These are phyloP conservation scores for Pyrenula aspistea DNA, from an alignment of 495 filamentous ascomycete genomes.

Conservation along the genomic window DNA sequence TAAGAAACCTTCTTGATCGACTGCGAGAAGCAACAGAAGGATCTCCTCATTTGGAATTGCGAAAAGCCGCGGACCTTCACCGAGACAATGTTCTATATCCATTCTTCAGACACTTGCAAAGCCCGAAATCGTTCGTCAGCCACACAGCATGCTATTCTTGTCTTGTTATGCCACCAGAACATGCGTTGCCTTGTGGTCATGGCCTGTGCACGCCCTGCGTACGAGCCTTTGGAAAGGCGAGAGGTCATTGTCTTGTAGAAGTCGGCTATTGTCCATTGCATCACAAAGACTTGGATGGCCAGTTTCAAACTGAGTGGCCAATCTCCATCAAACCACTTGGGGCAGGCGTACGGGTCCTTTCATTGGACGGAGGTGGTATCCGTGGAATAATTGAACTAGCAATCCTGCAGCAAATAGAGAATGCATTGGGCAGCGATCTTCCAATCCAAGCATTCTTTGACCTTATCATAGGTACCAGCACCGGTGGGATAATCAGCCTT, in stretches of 20 bases:
- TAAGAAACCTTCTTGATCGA: neutral
- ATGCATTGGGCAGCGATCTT: slow-evolving; percentile 22
- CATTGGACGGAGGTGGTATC: slow-evolving; percentile 45
- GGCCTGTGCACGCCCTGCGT: slow-evolving; percentile 20
- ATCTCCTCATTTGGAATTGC: neutral
- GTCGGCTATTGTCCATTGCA: neutral
- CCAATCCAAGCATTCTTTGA: slow-evolving; percentile 34
- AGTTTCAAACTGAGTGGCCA: neutral
- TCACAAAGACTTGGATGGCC: neutral
- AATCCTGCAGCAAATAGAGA: slow-evolving; percentile 29
- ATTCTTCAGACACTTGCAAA: neutral
- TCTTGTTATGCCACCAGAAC: slow-evolving; percentile 13
- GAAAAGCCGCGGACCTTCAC: neutral
- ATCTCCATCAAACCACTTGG: slow-evolving; percentile 20
- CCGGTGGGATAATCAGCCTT: slow-evolving; percentile 43
- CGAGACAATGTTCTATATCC: neutral
- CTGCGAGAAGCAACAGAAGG: neutral
- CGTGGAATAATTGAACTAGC: slow-evolving; percentile 36
- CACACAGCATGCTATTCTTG: slow-evolving; percentile 10
- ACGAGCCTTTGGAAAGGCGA: slow-evolving; percentile 12
- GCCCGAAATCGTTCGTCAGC: neutral
- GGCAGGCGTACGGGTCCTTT: slow-evolving; percentile 36
- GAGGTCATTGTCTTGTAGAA: neutral
- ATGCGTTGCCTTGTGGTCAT: slow-evolving; percentile 20
- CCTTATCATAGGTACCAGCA: slow-evolving; percentile 36